Evolutionary conservation across 345 rosid species (phyloP).

Genomic region (Crucihimalaya himalaica): DNA sequence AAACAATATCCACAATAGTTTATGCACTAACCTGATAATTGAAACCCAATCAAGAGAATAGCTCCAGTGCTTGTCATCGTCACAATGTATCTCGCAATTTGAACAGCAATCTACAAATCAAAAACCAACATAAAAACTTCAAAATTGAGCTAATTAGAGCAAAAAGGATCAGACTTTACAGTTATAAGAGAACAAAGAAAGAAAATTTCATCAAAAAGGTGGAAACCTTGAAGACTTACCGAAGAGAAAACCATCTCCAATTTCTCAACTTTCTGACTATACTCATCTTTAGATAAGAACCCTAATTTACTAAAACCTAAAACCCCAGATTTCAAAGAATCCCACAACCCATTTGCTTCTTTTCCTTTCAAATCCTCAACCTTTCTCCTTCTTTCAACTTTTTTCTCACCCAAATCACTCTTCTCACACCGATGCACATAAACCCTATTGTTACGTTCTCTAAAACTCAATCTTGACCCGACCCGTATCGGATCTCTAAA

Average conservation of each 20-base stretch:
- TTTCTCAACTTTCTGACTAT: slow-evolving; percentile 46
- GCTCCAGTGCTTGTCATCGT: slow-evolving; percentile 96
- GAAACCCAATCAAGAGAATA: slow-evolving; percentile 79
- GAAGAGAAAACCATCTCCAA: slow-evolving; percentile 60
- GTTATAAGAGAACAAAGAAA: not conserved
- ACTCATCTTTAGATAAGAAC: slow-evolving; percentile 52
- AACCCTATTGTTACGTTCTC: slow-evolving; percentile 57
- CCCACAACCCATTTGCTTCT: slow-evolving; percentile 50
- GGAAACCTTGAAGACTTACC: slow-evolving; percentile 42
- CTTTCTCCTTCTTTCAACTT: slow-evolving; percentile 37
- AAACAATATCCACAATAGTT: not conserved
- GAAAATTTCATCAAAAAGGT: not conserved
- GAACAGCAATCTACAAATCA: slow-evolving; percentile 62
- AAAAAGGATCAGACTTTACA: not conserved
- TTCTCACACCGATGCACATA: slow-evolving; percentile 45
- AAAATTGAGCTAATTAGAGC: not conserved
- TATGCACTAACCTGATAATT: slow-evolving; percentile 68
- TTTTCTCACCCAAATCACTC: slow-evolving; percentile 45
- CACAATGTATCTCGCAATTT: slow-evolving; percentile 87
- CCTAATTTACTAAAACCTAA: slow-evolving; percentile 41
- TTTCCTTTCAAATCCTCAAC: slow-evolving; percentile 41
- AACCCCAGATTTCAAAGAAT: slow-evolving; percentile 44
- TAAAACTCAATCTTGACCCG: slow-evolving; percentile 38
- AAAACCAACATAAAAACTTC: not conserved
- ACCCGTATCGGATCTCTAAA: slow-evolving; percentile 44